A percentile compares a stretch with the other conserved stretches of the same genome.
These are phyloP conservation scores for Claviceps spartinae DNA, from an alignment of 2,329 filamentous ascomycete genomes.

Conservation along the genomic window DNA sequence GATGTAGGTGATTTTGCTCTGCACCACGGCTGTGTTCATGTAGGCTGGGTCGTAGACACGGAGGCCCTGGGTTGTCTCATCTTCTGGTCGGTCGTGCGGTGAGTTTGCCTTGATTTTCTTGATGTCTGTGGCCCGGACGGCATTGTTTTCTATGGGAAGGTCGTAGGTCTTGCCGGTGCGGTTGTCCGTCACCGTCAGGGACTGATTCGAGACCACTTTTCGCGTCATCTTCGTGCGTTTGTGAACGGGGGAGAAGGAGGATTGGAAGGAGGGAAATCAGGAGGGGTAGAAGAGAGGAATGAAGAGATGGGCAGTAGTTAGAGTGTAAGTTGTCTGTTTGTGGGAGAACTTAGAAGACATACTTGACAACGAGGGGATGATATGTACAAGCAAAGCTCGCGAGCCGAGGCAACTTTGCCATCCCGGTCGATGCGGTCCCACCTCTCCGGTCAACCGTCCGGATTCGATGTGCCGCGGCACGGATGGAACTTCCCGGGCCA, in stretches of 20 bases:
- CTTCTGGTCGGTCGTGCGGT: conserved; percentile 24
- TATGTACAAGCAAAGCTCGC: too few relatives aligned
- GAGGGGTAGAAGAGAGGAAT: too few relatives aligned
- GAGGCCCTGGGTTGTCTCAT: conserved; percentile 35
- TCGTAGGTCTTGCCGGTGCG: conserved; percentile 34
- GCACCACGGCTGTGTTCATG: conserved; percentile 38
- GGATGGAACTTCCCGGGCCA: neutral
- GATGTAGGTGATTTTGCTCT: conserved; percentile 38
- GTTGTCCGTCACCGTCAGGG: conserved; percentile 34
- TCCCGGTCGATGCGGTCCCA: too few relatives aligned
- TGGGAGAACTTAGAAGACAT: too few relatives aligned
- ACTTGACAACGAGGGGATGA: too few relatives aligned
- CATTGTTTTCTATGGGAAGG: conserved; percentile 35
- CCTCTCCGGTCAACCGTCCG: neutral
- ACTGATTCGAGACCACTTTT: conserved; percentile 12
- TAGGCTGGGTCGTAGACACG: conserved; percentile 37
- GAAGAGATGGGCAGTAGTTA: too few relatives aligned
- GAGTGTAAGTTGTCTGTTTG: too few relatives aligned
- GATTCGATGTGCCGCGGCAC: neutral
- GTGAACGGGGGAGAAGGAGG: too few relatives aligned
- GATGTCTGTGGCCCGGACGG: conserved; percentile 35
- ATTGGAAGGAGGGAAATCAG: too few relatives aligned
- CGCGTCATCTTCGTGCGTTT: neutral
- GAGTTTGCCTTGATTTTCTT: conserved; percentile 32
- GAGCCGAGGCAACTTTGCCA: too few relatives aligned